Evolutionary conservation across 768 basidiomycete species (phyloP).

Genomic region (Kwoniella heveanensis): DNA sequence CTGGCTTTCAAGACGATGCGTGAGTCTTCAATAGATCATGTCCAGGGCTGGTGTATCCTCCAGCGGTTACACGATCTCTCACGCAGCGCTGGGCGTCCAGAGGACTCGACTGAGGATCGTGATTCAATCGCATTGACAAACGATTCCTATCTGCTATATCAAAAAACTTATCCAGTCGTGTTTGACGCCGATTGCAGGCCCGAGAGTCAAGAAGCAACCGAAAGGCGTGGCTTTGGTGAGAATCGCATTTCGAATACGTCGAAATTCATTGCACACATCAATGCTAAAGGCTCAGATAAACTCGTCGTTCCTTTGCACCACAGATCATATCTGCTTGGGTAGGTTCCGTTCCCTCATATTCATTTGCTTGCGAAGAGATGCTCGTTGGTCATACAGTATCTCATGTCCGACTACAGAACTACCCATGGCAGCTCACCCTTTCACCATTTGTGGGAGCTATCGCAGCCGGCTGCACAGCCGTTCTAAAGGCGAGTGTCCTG

Average conservation of each 20-base stretch:
- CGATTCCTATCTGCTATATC: too few species aligned
- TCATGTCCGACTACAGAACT: slow-evolving; percentile 38
- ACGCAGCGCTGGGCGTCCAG: too few species aligned
- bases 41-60: too few species aligned
- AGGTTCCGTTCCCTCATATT: not conserved
- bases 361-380: not conserved
- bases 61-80: too few species aligned
- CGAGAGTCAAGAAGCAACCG: slow-evolving; percentile 53
- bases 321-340: slow-evolving; percentile 54
- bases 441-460: slow-evolving; percentile 52
- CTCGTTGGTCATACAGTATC: not conserved
- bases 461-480: slow-evolving; percentile 55
- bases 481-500: slow-evolving; percentile 55
- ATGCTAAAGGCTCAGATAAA: too few species aligned
- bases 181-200: too few species aligned
- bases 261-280: too few species aligned
- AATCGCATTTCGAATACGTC: too few species aligned
- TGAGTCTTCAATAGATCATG: slow-evolving; percentile 20
- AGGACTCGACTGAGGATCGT: too few species aligned
- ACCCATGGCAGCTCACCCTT: slow-evolving; percentile 49
- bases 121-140: too few species aligned
- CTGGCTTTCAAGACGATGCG: slow-evolving; percentile 47
- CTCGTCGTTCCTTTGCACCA: too few species aligned
- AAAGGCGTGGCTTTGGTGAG: slow-evolving; percentile 48
- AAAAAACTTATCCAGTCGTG: too few species aligned